Conservation (phyloP, 2,329 filamentous ascomycete genomes). For the Nakataea oryzae region DNA sequence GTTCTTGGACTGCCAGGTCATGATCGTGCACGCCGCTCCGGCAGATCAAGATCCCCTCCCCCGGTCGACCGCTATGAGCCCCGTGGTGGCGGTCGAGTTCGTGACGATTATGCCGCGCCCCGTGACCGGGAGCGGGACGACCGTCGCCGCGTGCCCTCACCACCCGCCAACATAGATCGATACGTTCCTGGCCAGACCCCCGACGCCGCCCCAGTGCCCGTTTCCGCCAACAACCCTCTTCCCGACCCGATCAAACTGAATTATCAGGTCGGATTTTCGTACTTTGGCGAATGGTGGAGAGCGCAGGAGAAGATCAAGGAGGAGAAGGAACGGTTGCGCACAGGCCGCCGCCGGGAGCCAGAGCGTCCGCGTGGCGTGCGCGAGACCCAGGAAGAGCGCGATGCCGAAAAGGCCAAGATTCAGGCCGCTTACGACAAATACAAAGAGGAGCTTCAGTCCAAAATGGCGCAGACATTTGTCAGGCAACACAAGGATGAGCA, state of each 20-base stretch:
- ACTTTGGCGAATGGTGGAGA: slow-evolving; percentile 81
- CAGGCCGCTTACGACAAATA: slow-evolving; percentile 59
- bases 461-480: slow-evolving; percentile 85
- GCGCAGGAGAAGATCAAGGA: slow-evolving; percentile 75
- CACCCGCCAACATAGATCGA: slow-evolving; percentile 68
- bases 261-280: slow-evolving; percentile 77
- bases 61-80: slow-evolving; percentile 71
- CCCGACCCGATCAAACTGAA: slow-evolving; percentile 62
- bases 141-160: slow-evolving; percentile 48
- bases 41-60: slow-evolving; percentile 60
- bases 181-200: slow-evolving; percentile 69
- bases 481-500: slow-evolving; percentile 89
- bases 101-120: slow-evolving; percentile 49
- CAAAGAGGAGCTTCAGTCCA: slow-evolving; percentile 58
- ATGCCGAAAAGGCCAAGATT: slow-evolving; percentile 69
- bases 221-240: slow-evolving; percentile 46
- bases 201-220: slow-evolving; percentile 31
- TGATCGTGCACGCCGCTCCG: slow-evolving; percentile 46
- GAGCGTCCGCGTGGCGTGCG: slow-evolving; percentile 44
- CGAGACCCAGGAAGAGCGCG: slow-evolving; percentile 56
- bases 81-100: slow-evolving; percentile 41
- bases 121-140: slow-evolving; percentile 45
- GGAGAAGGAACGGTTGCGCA: slow-evolving; percentile 61
- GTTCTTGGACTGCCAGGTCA: slow-evolving; percentile 26
- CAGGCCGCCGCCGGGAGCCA: slow-evolving; percentile 57